Evolutionary conservation across 371 early-diverging fungal genomes (phyloP), one percentile per base, ranked within the genome.

Genomic region (Mucor irregularis): DNA sequence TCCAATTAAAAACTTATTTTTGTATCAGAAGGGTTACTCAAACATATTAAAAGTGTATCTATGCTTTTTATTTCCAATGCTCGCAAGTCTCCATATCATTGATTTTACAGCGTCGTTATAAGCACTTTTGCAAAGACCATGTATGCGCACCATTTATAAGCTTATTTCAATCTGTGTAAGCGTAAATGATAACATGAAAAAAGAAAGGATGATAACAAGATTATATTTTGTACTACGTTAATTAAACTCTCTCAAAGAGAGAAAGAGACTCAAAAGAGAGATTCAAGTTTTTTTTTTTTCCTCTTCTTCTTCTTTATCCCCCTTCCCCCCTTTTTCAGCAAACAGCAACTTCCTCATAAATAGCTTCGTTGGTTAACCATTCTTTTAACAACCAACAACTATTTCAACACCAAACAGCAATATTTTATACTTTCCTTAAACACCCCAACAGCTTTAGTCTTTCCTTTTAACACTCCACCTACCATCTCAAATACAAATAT

Each of bases 1-100:
- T 24, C 42, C 42, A 42, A 42, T 42, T 42, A n/a, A 42, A 42
- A 46, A 43, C 28, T 30, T 37, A 29, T 49, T 46, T 53, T 52
- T 47, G 47, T 40, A 57, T 63, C 63, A 63, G 63, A 53, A 63
- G 63, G 63, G 63, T 63, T 63, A 63, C 63, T 63, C 63, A 63
- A 57, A 53, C n/a, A n/a, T n/a, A 43, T 46, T 7, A 26, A 45
- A 11, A 10, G n/a, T 11, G n/a, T 43, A 6, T 26, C 24, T 45
- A n/a, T n/a, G n/a, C n/a, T n/a, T n/a, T n/a, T n/a, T n/a, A n/a
- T n/a, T n/a, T n/a, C n/a, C n/a, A n/a, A n/a, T n/a, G n/a, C n/a
- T n/a, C n/a, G n/a, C n/a, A n/a, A n/a, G n/a, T n/a, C n/a, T n/a
- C n/a, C n/a, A n/a, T n/a, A n/a, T n/a, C n/a, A n/a, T n/a, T n/a